Evolutionary conservation across 768 basidiomycete genomes (phyloP).

Genomic region (Xerocomellus amylosporus): DNA sequence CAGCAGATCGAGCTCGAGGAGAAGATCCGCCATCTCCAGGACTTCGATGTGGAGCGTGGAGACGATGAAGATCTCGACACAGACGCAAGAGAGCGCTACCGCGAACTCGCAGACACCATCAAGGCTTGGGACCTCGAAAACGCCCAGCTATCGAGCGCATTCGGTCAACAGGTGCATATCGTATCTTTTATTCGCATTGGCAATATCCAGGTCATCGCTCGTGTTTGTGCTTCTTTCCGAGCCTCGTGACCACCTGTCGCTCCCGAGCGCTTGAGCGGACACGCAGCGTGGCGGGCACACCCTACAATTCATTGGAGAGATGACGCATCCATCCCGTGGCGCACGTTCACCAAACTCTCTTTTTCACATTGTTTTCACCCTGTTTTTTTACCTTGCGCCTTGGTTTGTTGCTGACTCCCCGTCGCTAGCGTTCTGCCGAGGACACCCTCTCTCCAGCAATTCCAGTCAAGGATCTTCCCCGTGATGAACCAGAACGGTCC

Average conservation of each 20-base stretch:
- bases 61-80: conserved; percentile 63
- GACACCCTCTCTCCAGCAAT: conserved; percentile 45
- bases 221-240: conserved; percentile 9
- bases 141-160: conserved; percentile 65
- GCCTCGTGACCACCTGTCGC: conserved; percentile 12
- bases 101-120: conserved; percentile 74
- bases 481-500: conserved; percentile 59
- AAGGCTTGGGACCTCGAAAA: conserved; percentile 79
- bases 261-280: background rate
- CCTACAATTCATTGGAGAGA: too few relatives aligned
- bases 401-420: conserved; percentile 5
- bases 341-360: background rate
- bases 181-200: background rate
- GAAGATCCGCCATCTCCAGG: conserved; percentile 79
- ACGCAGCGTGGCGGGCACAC: background rate
- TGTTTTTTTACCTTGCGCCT: background rate
- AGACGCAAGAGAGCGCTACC: conserved; percentile 69
- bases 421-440: conserved; percentile 44
- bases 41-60: conserved; percentile 58
- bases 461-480: conserved; percentile 50
- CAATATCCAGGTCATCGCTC: conserved; percentile 3
- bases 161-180: conserved; percentile 59
- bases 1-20: conserved; percentile 94
- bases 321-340: background rate
- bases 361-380: background rate